Evolutionary conservation across 225 moss, liverwort and hornwort species (phyloP).

Genomic region (Ulota crispa): DNA sequence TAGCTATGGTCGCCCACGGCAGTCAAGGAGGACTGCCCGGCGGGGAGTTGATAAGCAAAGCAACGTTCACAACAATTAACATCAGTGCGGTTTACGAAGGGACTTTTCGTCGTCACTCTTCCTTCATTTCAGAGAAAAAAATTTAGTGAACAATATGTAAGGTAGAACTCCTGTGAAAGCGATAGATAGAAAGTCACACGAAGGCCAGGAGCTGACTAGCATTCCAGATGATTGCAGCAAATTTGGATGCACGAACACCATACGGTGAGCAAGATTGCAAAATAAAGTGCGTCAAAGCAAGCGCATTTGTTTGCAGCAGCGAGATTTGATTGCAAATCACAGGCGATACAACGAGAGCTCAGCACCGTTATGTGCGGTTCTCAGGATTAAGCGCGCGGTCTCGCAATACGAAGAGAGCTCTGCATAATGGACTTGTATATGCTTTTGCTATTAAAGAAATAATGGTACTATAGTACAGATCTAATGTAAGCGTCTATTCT

Average conservation of each 20-base stretch:
- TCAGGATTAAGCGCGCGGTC: conserved; percentile 20
- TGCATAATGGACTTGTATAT: not conserved
- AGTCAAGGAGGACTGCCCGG: too few species aligned
- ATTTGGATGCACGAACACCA: not conserved
- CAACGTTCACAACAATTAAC: not conserved
- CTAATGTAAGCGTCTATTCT: not conserved
- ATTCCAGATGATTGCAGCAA: not conserved
- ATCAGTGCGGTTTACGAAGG: not conserved
- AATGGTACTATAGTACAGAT: conserved; percentile 30
- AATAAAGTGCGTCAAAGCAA: not conserved
- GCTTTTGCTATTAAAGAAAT: not conserved
- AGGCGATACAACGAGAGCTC: conserved; percentile 31
- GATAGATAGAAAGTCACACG: not conserved
- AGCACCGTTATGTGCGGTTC: conserved; percentile 34
- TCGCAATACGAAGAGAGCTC: conserved; percentile 33
- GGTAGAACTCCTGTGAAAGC: not conserved
- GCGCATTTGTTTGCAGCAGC: not conserved
- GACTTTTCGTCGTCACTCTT: not conserved
- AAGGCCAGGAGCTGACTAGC: too few species aligned
- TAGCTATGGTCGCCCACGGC: too few species aligned
- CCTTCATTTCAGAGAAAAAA: too few species aligned
- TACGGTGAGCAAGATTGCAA: not conserved
- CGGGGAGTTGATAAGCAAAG: too few species aligned
- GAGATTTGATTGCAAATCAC: conserved; percentile 16
- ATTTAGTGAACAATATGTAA: too few species aligned